A percentile compares a stretch with the other conserved stretches of the same genome.
These are phyloP conservation scores for Penicillium longicatenatum DNA, from an alignment of 495 filamentous ascomycete genomes.

Conservation along the genomic window DNA sequence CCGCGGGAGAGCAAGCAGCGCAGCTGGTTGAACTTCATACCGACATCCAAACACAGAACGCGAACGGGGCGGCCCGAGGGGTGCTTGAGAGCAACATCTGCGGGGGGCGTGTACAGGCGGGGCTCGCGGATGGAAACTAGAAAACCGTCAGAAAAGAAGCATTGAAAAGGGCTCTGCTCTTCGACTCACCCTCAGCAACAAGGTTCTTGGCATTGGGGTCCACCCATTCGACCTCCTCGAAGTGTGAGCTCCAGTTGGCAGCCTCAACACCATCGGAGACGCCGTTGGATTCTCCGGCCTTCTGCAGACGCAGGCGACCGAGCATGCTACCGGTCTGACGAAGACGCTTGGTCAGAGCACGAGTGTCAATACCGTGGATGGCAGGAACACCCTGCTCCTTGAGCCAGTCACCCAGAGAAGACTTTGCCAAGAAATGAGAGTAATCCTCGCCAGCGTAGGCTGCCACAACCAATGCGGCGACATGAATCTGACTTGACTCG, in stretches of 20 bases:
- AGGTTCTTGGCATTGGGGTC: slow-evolving; percentile 92
- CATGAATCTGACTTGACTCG: slow-evolving; percentile 87
- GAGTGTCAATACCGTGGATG: slow-evolving; percentile 93
- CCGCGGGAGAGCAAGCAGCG: slow-evolving; percentile 87
- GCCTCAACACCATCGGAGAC: slow-evolving; percentile 42
- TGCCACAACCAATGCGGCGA: slow-evolving; percentile 85
- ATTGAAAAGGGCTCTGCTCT: neutral
- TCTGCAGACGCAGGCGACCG: slow-evolving; percentile 80
- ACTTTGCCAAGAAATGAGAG: slow-evolving; percentile 88
- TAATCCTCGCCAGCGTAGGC: slow-evolving; percentile 92
- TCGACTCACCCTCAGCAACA: slow-evolving; percentile 82
- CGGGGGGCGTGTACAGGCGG: slow-evolving; percentile 74
- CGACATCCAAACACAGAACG: slow-evolving; percentile 91
- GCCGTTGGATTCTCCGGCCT: slow-evolving; percentile 49
- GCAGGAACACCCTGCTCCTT: slow-evolving; percentile 96
- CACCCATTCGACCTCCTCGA: slow-evolving; percentile 81
- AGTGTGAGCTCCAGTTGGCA: slow-evolving; percentile 64
- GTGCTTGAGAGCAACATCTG: slow-evolving; percentile 69
- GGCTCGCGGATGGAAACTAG: slow-evolving; percentile 84
- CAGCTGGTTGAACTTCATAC: slow-evolving; percentile 96
- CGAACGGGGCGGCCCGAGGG: slow-evolving; percentile 83
- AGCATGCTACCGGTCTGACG: slow-evolving; percentile 95
- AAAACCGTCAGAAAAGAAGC: slow-evolving; percentile 5
- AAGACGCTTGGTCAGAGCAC: slow-evolving; percentile 91
- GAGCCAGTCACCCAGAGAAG: slow-evolving; percentile 90